Conservation (phyloP, 2,329 filamentous ascomycete species). For the Didymosphaeria variabile region DNA sequence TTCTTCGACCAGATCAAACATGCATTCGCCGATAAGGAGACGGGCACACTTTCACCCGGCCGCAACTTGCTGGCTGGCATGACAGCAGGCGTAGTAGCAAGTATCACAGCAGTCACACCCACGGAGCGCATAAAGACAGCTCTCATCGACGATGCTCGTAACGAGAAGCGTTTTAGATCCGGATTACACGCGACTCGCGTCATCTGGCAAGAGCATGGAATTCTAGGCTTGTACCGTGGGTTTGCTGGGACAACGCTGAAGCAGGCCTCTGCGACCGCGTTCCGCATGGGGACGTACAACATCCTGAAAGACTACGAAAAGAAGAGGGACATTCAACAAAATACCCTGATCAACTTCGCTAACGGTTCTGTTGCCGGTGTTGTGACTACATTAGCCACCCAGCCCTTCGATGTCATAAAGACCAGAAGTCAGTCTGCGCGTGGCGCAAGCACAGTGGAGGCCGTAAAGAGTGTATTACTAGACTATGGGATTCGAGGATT, state of each 20-base stretch:
- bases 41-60: slow-evolving; percentile 64
- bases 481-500: slow-evolving; percentile 69
- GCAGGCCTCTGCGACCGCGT: slow-evolving; percentile 68
- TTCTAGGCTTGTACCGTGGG: slow-evolving; percentile 66
- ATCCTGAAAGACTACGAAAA: slow-evolving; percentile 68
- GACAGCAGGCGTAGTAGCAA: slow-evolving; percentile 69
- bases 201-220: slow-evolving; percentile 62
- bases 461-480: slow-evolving; percentile 61
- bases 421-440: slow-evolving; percentile 68
- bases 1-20: slow-evolving; percentile 73
- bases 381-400: slow-evolving; percentile 67
- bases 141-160: slow-evolving; percentile 68
- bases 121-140: slow-evolving; percentile 75
- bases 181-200: slow-evolving; percentile 61
- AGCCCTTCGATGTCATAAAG: slow-evolving; percentile 72
- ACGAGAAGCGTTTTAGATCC: slow-evolving; percentile 59
- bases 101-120: slow-evolving; percentile 71
- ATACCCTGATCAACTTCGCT: slow-evolving; percentile 65
- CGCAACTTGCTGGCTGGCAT: slow-evolving; percentile 71
- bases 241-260: slow-evolving; percentile 69
- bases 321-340: slow-evolving; percentile 58
- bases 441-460: slow-evolving; percentile 66
- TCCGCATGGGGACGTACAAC: slow-evolving; percentile 70
- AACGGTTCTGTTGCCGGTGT: slow-evolving; percentile 69
- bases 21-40: slow-evolving; percentile 62